Evolutionary conservation across 2,329 filamentous ascomycete genomes (phyloP), one percentile per base, ranked within the genome.

Genomic region (Fusarium oxysporum): DNA sequence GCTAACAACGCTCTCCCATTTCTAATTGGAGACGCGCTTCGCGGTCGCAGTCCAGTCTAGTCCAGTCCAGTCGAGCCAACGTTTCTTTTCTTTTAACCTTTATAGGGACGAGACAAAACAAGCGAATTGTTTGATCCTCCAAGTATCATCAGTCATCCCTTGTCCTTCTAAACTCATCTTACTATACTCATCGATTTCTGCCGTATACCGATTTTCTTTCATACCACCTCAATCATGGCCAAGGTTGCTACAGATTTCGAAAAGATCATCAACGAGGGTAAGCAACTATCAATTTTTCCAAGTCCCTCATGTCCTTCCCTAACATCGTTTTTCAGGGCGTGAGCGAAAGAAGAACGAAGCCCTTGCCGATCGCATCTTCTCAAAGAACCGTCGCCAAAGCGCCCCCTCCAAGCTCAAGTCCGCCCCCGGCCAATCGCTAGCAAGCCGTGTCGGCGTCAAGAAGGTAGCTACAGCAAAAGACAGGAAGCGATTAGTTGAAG

Each of bases 331-430:
- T 38, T 13, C 74, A 90, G 89, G 86, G 70, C 91, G 92, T 69
- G 87, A 92, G 80, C 89, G 90, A 80, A 92, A 92, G 83, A 91
- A 90, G 83, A 91, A 92, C 75, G 89, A 93, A 78, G 86, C 84
- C 7, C 88, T 94, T n/a, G 93, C 93, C 37, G 87, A 92, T 76
- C 86, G 89, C 78, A 93, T 95, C 78, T 91, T 95, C 75, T 89
- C 89, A 74, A 85, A 83, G 72, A 88, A 89, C 78, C 89, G 91
- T 74, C 82, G 86, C 38, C 82, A 87, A 58, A 92, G 88, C 78
- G 87, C 91, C 43, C 87, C 88, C 11, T 81, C 82, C 47, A 86
- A 82, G 65, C 79, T 84, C 64, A 89, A 85, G 77, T 80, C 82
- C 68, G 79, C 80, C 63, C 77, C 80, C 56, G 84, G 87, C 57